A percentile compares a stretch with the other conserved stretches of the same genome.
Conservation (phyloP, 108 stramenopile species). For the Pseudonitzschia multiseries region DNA sequence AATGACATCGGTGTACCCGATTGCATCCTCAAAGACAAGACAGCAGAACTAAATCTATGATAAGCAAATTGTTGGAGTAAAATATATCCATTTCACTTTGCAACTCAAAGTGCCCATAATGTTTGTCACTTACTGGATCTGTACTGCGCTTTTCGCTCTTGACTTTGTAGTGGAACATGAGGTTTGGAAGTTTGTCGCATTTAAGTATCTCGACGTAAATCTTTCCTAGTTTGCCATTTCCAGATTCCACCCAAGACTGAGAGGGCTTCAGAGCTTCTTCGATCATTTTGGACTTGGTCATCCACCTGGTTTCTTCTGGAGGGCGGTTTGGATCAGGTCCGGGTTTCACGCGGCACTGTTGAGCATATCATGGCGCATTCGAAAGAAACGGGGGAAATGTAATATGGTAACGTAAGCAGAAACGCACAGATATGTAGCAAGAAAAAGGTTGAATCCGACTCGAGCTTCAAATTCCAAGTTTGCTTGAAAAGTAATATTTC, state of each 20-base stretch:
- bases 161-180: slow-evolving; percentile 29
- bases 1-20: slow-evolving; percentile 61
- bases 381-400: no score
- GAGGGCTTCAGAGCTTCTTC: slow-evolving; percentile 50
- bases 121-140: slow-evolving; percentile 30
- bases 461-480: no score
- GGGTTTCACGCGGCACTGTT: slow-evolving; percentile 55
- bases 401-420: background rate
- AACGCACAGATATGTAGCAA: background rate
- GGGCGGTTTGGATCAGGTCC: slow-evolving; percentile 63
- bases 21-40: slow-evolving; percentile 63
- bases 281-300: slow-evolving; percentile 50
- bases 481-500: no score
- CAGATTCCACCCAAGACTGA: slow-evolving; percentile 61
- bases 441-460: background rate
- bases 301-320: slow-evolving; percentile 52
- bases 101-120: no score
- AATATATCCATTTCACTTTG: no score
- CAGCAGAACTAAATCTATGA: slow-evolving; percentile 36
- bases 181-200: slow-evolving; percentile 64
- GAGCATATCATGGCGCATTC: no score
- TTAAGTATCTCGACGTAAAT: slow-evolving; percentile 56
- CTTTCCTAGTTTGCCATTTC: slow-evolving; percentile 62
- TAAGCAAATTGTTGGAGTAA: background rate
- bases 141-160: slow-evolving; percentile 41